These are phyloP conservation scores for Saccharomyces pastorianus DNA, from an alignment of 1,139 yeast species.

Conservation along the genomic window DNA sequence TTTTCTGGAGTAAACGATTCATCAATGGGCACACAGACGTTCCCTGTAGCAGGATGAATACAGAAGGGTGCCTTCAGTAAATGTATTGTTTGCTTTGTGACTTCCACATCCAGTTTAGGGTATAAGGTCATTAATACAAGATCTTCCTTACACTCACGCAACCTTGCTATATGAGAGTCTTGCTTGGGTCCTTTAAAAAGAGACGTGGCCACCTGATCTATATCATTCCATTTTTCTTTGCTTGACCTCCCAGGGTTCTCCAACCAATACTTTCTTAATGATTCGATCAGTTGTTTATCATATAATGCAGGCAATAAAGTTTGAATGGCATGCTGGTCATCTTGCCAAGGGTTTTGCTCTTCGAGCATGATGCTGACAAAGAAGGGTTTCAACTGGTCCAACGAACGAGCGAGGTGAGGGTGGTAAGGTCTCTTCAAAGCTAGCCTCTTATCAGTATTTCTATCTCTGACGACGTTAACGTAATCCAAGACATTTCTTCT, in stretches of 20 bases:
- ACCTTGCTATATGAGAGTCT: constrained; percentile 21
- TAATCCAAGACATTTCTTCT: constrained; percentile 79
- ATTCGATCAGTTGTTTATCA: constrained; percentile 48
- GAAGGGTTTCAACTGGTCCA: constrained; percentile 53
- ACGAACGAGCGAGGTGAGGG: constrained; percentile 75
- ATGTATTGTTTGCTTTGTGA: constrained; percentile 82
- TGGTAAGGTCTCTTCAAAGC: constrained; percentile 73
- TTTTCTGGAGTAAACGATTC: constrained; percentile 64
- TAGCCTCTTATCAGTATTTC: constrained; percentile 38
- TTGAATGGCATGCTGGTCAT: constrained; percentile 38
- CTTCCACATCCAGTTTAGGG: constrained; percentile 90
- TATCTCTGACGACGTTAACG: constrained; percentile 63
- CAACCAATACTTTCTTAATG: constrained; percentile 51
- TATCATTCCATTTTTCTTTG: constrained; percentile 71
- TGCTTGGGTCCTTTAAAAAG: constrained; percentile 38
- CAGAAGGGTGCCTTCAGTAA: constrained; percentile 96
- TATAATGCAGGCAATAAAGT: constrained; percentile 56
- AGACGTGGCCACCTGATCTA: constrained; percentile 41
- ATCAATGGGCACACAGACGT: constrained; percentile 85
- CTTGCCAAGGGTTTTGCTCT: constrained; percentile 82
- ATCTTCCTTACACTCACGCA: constrained; percentile 72
- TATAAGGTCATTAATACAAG: constrained; percentile 72
- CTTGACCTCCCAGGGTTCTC: constrained; percentile 41
- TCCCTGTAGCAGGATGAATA: constrained; percentile 93
- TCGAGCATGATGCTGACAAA: constrained; percentile 62